Evolutionary conservation across 164 flowering plant genomes (phyloP), one percentile per base, ranked within the genome.

Genomic region (Dillenia suffruticosa): DNA sequence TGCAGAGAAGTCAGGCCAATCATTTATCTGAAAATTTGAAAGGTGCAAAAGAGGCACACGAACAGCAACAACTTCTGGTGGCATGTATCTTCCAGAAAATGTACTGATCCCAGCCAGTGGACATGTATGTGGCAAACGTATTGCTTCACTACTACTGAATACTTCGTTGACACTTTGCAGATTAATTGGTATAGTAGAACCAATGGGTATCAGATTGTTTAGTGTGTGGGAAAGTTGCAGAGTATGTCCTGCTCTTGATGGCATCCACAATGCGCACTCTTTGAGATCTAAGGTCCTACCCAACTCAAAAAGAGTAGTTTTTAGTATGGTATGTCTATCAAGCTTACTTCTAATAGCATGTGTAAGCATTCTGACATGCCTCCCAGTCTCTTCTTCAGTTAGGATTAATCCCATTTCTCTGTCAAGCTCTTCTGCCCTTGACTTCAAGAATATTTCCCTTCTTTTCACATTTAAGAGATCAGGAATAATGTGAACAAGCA

Each of bases 221-320:
- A 85, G 66, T 22, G 88, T 76, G 62, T 83, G 85, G 46, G 90
- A 81, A 51, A 87, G 84, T 48, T 79, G 84, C 59, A 87, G 63
- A 52, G 52, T 74, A 58, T 58, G 17, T 22, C 83, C 85, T 54
- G 64, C 70, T 54, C 69, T 73, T 54, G 85, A 73, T 57, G 95
- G 95, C 89, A 86, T 86, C 95, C 95, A 88, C 58, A 88, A 57
- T 12, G 85, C 86, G 72, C 95, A 88, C 68, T 88, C 89, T 72
- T 82, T 84, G 55, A 88, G 72, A 49, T 73, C 86, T 45, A 88
- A 69, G 16, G 82, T 85, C 72, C 82, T 74, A 16, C 89, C 87
- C 45, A 87, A 76, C 74, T 87, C 93, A 59, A 84, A 82, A 64
- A 87, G 85, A 47, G 90, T 85, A 16, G 93, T 85, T 52, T 75